Percentiles rank a stretch among this genome's conserved stretches.
Conservation (phyloP, 441 rosid genomes). For the Aquilaria agallochum region DNA sequence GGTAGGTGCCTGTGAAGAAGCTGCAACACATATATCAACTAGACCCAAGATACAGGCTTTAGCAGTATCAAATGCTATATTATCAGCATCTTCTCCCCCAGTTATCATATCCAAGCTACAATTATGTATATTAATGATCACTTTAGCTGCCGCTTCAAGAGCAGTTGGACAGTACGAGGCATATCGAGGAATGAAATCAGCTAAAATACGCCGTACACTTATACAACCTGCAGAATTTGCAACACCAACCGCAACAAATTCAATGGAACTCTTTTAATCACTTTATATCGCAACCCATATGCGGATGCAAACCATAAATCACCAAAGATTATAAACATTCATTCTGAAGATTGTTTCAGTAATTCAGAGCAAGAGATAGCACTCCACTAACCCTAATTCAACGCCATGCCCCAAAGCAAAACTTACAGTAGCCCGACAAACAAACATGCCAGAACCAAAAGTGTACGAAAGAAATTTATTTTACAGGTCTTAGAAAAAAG, state of each 20-base stretch:
- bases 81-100: conserved; percentile 65
- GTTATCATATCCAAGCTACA: conserved; percentile 44
- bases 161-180: conserved; percentile 78
- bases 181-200: conserved; percentile 90
- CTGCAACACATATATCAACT: conserved; percentile 66
- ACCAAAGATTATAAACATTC: too few relatives aligned
- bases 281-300: too few relatives aligned
- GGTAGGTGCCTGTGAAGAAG: conserved; percentile 46
- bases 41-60: conserved; percentile 84
- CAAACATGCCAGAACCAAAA: too few relatives aligned
- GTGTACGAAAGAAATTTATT: too few relatives aligned
- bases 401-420: too few relatives aligned
- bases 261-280: background rate
- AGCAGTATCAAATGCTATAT: conserved; percentile 72
- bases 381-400: too few relatives aligned
- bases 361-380: too few relatives aligned
- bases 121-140: conserved; percentile 59
- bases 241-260: conserved; percentile 12
- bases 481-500: background rate
- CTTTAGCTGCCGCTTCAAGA: conserved; percentile 71
- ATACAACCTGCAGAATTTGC: conserved; percentile 69
- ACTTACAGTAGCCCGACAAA: too few relatives aligned
- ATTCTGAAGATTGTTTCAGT: too few relatives aligned
- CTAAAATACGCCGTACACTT: conserved; percentile 79
- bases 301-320: too few relatives aligned